Evolutionary conservation across 2,329 filamentous ascomycete genomes (phyloP).

Genomic region (Trichoderma afroharzianum): DNA sequence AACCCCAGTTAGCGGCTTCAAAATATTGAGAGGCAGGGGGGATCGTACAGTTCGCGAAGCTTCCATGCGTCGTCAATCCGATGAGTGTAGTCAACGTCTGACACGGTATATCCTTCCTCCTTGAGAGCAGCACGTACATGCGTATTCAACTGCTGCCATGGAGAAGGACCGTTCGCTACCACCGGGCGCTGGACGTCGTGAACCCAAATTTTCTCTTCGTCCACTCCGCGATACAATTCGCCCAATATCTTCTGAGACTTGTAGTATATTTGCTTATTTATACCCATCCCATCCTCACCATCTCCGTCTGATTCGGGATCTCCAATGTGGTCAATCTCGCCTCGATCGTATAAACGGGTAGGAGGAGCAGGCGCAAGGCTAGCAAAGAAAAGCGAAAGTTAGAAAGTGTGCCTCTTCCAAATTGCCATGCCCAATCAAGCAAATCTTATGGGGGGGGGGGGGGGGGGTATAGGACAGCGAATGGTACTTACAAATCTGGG

Average conservation of each 20-base stretch:
- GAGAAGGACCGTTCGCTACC: conserved; percentile 28
- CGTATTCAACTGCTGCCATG: conserved; percentile 43
- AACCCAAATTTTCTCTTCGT: conserved; percentile 65
- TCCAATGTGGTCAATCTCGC: conserved; percentile 37
- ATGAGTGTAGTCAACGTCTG: conserved; percentile 33
- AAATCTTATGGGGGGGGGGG: background rate
- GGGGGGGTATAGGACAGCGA: background rate
- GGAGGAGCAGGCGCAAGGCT: conserved; percentile 47
- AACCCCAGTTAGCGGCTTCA: conserved; percentile 19
- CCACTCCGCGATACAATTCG: conserved; percentile 65
- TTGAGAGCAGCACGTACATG: conserved; percentile 23
- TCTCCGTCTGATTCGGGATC: conserved; percentile 34
- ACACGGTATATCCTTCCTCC: background rate
- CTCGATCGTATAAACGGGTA: conserved; percentile 42
- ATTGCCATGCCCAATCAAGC: background rate
- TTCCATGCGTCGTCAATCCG: conserved; percentile 38
- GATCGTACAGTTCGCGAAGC: conserved; percentile 44
- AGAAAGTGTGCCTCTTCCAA: background rate
- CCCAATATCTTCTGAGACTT: conserved; percentile 66
- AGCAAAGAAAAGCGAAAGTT: background rate
- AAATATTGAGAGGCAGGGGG: background rate
- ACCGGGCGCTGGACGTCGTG: conserved; percentile 41
- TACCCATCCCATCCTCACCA: conserved; percentile 41
- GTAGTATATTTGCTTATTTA: conserved; percentile 56
- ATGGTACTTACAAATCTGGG: conserved; percentile 51